Evolutionary conservation across 352 stramenopile species (phyloP).

Genomic region (Globisporangium splendens): DNA sequence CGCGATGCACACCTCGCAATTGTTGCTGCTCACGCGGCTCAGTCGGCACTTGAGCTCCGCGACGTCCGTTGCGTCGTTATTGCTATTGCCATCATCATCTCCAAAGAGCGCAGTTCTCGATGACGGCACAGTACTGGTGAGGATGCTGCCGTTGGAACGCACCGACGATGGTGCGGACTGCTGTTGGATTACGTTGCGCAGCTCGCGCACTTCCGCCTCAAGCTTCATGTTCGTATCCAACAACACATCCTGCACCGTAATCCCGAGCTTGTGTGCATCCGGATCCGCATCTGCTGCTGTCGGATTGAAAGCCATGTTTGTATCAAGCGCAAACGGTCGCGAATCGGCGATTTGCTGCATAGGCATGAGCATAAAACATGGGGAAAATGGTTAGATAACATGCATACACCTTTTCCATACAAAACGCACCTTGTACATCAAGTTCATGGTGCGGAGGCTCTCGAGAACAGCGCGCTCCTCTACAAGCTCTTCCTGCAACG

Average conservation of each 20-base stretch:
- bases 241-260: conserved; percentile 50
- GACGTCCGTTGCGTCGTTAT: conserved; percentile 14
- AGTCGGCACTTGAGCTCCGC: conserved; percentile 24
- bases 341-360: conserved; percentile 56
- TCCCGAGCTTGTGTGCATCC: conserved; percentile 18
- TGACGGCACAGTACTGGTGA: not conserved
- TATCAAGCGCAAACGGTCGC: conserved; percentile 27
- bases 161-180: not conserved
- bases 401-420: not conserved
- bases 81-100: conserved; percentile 17
- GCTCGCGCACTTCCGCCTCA: conserved; percentile 34
- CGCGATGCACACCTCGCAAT: conserved; percentile 11
- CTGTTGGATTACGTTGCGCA: conserved; percentile 21
- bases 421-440: conserved; percentile 52
- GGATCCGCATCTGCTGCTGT: conserved; percentile 20
- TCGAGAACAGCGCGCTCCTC: conserved; percentile 64
- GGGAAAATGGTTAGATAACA: not conserved
- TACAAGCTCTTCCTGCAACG: conserved; percentile 54
- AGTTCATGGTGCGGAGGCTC: conserved; percentile 60
- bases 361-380: not conserved
- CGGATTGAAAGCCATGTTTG: conserved; percentile 13
- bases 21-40: conserved; percentile 33
- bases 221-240: conserved; percentile 55
- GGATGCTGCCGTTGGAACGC: conserved; percentile 14
- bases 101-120: conserved; percentile 3